phyloP scores from a whole-genome alignment of 2,329 filamentous ascomycete species.

The Lasiodiplodia citricola region DNA sequence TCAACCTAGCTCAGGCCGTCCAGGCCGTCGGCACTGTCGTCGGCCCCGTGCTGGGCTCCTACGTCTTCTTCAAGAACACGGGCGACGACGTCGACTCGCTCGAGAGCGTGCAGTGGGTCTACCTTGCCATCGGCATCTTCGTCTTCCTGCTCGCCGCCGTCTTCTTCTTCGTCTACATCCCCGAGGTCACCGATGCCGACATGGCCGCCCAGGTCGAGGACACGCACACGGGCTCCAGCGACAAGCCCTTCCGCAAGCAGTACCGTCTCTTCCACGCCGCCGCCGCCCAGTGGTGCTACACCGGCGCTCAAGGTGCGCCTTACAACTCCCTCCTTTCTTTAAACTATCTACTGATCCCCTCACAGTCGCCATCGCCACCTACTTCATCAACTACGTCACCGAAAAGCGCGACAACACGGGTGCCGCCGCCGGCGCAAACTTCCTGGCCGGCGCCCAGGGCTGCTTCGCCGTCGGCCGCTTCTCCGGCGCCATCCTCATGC shows the following conservation, averaged over 20 bases:
- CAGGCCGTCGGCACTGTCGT: slow-evolving; percentile 65
- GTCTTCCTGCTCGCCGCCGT: slow-evolving; percentile 62
- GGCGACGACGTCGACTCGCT: slow-evolving; percentile 56
- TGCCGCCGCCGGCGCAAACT: slow-evolving; percentile 64
- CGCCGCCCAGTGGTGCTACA: slow-evolving; percentile 80
- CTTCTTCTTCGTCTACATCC: slow-evolving; percentile 62
- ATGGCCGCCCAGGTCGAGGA: slow-evolving; percentile 59
- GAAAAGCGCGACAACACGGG: slow-evolving; percentile 49
- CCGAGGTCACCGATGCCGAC: slow-evolving; percentile 66
- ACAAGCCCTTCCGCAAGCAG: slow-evolving; percentile 62
- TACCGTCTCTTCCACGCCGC: slow-evolving; percentile 78
- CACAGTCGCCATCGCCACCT: slow-evolving; percentile 53
- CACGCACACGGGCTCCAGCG: slow-evolving; percentile 44
- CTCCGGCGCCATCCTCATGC: slow-evolving; percentile 69
- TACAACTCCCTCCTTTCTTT: not conserved
- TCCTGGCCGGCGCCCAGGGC: slow-evolving; percentile 75
- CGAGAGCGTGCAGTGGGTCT: slow-evolving; percentile 68
- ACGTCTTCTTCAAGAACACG: slow-evolving; percentile 66
- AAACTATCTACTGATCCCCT: no score
- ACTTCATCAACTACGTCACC: slow-evolving; percentile 53
- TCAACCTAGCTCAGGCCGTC: slow-evolving; percentile 65
- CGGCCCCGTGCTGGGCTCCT: slow-evolving; percentile 63
- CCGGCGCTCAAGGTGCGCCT: slow-evolving; percentile 65
- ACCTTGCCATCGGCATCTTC: slow-evolving; percentile 66
- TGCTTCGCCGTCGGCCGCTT: slow-evolving; percentile 76